Evolutionary conservation across 371 early-diverging fungal species (phyloP).

Genomic region (Mucor velutinosus): DNA sequence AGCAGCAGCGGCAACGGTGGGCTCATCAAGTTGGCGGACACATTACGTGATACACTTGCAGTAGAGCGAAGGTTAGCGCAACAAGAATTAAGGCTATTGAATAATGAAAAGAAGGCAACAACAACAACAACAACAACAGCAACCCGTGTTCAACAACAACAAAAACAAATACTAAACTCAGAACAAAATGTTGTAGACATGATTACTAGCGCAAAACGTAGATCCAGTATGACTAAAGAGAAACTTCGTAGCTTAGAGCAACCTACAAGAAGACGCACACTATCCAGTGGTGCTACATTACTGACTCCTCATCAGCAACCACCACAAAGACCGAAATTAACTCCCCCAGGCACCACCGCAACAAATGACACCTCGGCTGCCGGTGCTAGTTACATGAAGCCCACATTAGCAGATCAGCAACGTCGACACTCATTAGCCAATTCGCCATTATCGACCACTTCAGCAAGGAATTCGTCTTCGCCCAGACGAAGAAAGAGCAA

Average conservation of each 20-base stretch:
- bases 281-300: constrained; percentile 32
- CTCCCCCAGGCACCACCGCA: constrained; percentile 6
- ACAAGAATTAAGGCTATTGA: constrained; percentile 25
- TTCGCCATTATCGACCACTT: background rate
- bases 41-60: constrained; percentile 37
- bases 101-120: constrained; percentile 16
- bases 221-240: constrained; percentile 34
- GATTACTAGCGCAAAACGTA: constrained; percentile 23
- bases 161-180: constrained; percentile 10
- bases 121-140: background rate
- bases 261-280: constrained; percentile 33
- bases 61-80: constrained; percentile 34
- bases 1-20: background rate
- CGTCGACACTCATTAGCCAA: constrained; percentile 30
- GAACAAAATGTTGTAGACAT: background rate
- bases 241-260: constrained; percentile 28
- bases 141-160: constrained; percentile 7
- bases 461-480: constrained; percentile 12
- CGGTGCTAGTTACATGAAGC: constrained; percentile 30
- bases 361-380: constrained; percentile 10
- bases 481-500: constrained; percentile 20
- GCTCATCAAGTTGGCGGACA: constrained; percentile 34
- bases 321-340: background rate
- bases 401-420: constrained; percentile 33
- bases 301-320: background rate